phyloP scores from a whole-genome alignment of 495 filamentous ascomycete genomes.

The Neohortaea acidophila region DNA sequence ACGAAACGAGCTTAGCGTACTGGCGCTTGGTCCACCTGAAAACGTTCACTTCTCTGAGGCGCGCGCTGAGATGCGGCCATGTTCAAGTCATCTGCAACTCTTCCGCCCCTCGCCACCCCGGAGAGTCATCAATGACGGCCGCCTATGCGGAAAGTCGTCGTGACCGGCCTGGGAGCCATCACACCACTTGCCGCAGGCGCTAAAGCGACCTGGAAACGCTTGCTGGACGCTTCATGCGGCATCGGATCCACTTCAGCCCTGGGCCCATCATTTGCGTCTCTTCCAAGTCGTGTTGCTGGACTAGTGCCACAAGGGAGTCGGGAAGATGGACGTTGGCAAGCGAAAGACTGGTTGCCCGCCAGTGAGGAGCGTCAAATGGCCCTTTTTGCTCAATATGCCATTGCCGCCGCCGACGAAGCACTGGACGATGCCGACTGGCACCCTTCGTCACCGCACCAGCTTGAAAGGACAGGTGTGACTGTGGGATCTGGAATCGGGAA shows the following conservation, averaged over 20 bases:
- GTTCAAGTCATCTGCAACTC: no score
- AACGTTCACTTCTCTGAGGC: no score
- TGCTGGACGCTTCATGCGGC: conserved; percentile 66
- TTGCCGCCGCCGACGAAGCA: conserved; percentile 77
- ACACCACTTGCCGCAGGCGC: conserved; percentile 79
- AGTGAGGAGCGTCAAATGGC: conserved; percentile 71
- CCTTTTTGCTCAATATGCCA: conserved; percentile 78
- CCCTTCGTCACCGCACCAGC: conserved; percentile 43
- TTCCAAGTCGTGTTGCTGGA: conserved; percentile 75
- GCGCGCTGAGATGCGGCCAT: no score
- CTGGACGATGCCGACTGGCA: conserved; percentile 70
- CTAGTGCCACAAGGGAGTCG: conserved; percentile 50
- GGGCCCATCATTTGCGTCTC: conserved; percentile 43
- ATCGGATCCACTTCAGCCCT: conserved; percentile 51
- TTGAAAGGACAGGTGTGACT: conserved; percentile 66
- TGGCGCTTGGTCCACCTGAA: no score
- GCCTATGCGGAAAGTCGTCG: conserved; percentile 85
- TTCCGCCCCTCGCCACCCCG: no score
- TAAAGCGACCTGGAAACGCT: conserved; percentile 61
- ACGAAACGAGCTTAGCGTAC: no score
- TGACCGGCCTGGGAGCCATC: conserved; percentile 85
- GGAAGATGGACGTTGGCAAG: conserved; percentile 49
- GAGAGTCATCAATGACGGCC: no score
- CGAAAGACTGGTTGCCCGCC: conserved; percentile 54
- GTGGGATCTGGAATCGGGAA: conserved; percentile 94